phyloP scores from a whole-genome alignment of 768 basidiomycete genomes.

The Punctularia strigosozonata region DNA sequence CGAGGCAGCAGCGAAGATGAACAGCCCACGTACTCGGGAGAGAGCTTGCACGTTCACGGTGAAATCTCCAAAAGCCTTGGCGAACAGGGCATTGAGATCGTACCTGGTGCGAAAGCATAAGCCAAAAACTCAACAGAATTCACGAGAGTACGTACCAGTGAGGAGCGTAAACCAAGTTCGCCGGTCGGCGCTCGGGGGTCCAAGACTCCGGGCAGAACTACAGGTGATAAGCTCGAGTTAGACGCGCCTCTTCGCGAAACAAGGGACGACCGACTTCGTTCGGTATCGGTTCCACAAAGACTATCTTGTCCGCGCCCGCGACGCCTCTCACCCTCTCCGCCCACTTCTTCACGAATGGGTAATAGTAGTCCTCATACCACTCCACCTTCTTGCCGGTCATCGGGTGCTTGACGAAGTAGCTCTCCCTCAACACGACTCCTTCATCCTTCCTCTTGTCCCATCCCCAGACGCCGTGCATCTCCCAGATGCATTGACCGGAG shows the following conservation, averaged over 20 bases:
- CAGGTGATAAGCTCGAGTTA: background rate
- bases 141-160: slow-evolving; percentile 43
- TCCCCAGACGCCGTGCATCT: slow-evolving; percentile 88
- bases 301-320: slow-evolving; percentile 39
- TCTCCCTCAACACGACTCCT: slow-evolving; percentile 70
- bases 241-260: background rate
- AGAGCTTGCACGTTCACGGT: slow-evolving; percentile 90
- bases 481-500: slow-evolving; percentile 68
- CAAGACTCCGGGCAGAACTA: slow-evolving; percentile 76
- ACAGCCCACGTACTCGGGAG: slow-evolving; percentile 49
- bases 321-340: slow-evolving; percentile 40
- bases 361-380: slow-evolving; percentile 83
- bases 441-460: slow-evolving; percentile 60
- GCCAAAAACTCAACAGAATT: slow-evolving; percentile 15
- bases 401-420: slow-evolving; percentile 72
- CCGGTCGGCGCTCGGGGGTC: slow-evolving; percentile 50
- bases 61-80: slow-evolving; percentile 75
- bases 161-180: slow-evolving; percentile 59
- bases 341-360: slow-evolving; percentile 65
- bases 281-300: slow-evolving; percentile 81
- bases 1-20: background rate
- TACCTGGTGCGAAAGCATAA: slow-evolving; percentile 43
- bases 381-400: slow-evolving; percentile 56
- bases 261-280: slow-evolving; percentile 56
- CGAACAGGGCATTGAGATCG: slow-evolving; percentile 81